phyloP scores from a whole-genome alignment of 2,329 filamentous ascomycete species.

The Neonectria faginata region DNA sequence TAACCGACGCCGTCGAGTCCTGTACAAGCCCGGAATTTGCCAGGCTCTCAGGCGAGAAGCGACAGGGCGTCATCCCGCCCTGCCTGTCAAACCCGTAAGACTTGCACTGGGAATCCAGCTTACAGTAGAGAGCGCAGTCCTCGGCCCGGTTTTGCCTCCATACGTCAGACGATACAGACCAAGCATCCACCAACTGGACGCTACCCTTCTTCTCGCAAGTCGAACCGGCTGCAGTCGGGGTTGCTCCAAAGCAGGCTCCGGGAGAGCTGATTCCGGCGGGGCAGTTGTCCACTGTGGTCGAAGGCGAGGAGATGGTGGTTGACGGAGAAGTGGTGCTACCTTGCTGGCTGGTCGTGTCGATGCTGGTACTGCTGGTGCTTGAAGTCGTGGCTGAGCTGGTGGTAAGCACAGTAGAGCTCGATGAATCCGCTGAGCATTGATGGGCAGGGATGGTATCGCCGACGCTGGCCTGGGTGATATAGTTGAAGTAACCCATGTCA shows the following conservation, averaged over 20 bases:
- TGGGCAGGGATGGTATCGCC: slow-evolving; percentile 17
- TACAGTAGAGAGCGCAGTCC: slow-evolving; percentile 36
- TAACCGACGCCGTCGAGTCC: not conserved
- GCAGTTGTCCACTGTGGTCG: slow-evolving; percentile 8
- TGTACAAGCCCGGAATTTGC: slow-evolving; percentile 13
- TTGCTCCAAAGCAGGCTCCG: slow-evolving; percentile 21
- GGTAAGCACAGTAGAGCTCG: not conserved
- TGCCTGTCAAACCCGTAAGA: slow-evolving; percentile 31
- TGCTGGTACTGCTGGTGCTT: not conserved
- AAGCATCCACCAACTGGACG: slow-evolving; percentile 20
- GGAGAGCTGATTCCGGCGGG: slow-evolving; percentile 30
- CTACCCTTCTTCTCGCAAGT: slow-evolving; percentile 27
- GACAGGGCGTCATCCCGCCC: slow-evolving; percentile 10
- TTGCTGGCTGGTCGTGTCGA: slow-evolving; percentile 9
- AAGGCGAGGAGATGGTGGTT: not conserved
- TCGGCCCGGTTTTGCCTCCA: slow-evolving; percentile 25
- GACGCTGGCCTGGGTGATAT: slow-evolving; percentile 28
- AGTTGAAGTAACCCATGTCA: slow-evolving; percentile 36
- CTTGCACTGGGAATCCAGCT: slow-evolving; percentile 18
- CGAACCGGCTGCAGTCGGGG: slow-evolving; percentile 13
- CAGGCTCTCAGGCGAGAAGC: slow-evolving; percentile 20
- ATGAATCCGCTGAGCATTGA: slow-evolving; percentile 10
- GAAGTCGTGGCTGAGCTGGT: slow-evolving; percentile 4
- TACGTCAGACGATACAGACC: not conserved
- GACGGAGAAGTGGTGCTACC: not conserved